phyloP scores from a whole-genome alignment of 2,329 filamentous ascomycete genomes.

The Colletotrichum trifolii region DNA sequence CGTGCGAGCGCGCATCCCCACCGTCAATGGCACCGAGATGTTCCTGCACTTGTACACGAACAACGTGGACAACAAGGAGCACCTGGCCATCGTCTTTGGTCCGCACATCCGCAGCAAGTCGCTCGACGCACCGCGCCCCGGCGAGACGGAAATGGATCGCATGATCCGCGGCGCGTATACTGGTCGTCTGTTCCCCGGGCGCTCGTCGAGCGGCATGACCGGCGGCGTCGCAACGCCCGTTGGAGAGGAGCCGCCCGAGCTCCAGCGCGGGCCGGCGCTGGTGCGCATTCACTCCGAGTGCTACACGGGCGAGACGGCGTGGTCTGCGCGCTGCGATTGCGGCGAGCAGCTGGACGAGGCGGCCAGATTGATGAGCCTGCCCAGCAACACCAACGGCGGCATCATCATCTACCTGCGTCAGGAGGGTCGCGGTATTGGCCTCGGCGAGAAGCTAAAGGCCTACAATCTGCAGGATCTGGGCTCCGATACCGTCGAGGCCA shows the following conservation, averaged over 20 bases:
- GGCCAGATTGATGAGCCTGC: constrained; percentile 88
- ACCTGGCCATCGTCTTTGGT: constrained; percentile 96
- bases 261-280: constrained; percentile 66
- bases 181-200: constrained; percentile 85
- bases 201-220: constrained; percentile 77
- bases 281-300: constrained; percentile 98
- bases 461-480: constrained; percentile 98
- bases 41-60: constrained; percentile 96
- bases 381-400: constrained; percentile 68
- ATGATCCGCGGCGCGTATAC: constrained; percentile 96
- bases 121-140: constrained; percentile 76
- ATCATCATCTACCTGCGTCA: constrained; percentile 97
- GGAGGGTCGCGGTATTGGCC: constrained; percentile 93
- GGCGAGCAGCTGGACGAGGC: constrained; percentile 98
- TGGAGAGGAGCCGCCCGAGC: constrained; percentile 24
- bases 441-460: constrained; percentile 95
- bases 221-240: constrained; percentile 46
- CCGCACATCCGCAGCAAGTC: constrained; percentile 80
- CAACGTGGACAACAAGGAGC: constrained; percentile 92
- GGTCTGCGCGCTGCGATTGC: constrained; percentile 97
- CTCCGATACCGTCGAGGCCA: constrained; percentile 97
- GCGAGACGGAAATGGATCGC: constrained; percentile 87
- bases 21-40: constrained; percentile 92
- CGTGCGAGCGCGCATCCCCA: constrained; percentile 94
- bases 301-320: constrained; percentile 98